phyloP scores from a whole-genome alignment of 1,284 basidiomycete genomes.

The Earliella scabrosa region DNA sequence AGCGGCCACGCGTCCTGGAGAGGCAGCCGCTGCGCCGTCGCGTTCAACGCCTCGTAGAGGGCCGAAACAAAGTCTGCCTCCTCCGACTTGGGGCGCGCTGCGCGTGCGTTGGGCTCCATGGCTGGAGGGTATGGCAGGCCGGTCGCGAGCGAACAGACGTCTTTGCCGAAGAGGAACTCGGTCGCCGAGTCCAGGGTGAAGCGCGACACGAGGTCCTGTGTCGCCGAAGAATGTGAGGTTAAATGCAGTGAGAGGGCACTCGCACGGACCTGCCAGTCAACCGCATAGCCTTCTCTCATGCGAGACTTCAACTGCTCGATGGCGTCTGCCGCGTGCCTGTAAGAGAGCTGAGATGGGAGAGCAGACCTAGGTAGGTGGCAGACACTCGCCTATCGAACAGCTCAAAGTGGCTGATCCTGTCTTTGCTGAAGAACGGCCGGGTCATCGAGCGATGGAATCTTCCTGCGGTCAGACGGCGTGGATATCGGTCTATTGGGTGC shows the following conservation, averaged over 20 bases:
- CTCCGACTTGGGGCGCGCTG: no score
- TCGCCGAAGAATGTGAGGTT: constrained; percentile 9
- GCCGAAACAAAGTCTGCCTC: not conserved
- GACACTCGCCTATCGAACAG: constrained; percentile 45
- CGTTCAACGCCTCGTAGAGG: constrained; percentile 37
- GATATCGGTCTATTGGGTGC: no score
- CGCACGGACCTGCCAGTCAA: constrained; percentile 52
- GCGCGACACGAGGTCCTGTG: constrained; percentile 37
- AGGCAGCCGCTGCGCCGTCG: constrained; percentile 41
- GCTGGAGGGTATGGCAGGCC: constrained; percentile 35
- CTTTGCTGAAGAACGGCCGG: constrained; percentile 54
- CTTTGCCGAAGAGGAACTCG: constrained; percentile 43
- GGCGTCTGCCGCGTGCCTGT: constrained; percentile 32
- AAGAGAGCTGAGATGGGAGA: not conserved
- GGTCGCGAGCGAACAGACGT: constrained; percentile 36
- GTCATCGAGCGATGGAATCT: constrained; percentile 57
- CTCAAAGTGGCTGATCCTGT: constrained; percentile 53
- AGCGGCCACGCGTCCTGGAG: constrained; percentile 49
- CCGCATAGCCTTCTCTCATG: constrained; percentile 45
- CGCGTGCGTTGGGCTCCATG: no score
- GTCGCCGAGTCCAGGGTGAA: constrained; percentile 45
- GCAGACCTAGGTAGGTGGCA: not conserved
- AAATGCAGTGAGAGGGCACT: not conserved
- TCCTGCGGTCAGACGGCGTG: no score
- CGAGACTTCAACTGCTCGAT: constrained; percentile 39